A percentile compares a stretch with the other conserved stretches of the same genome.
phyloP scores from a whole-genome alignment of 176 grass and related monocot species.

The Pontederia crassipes region DNA sequence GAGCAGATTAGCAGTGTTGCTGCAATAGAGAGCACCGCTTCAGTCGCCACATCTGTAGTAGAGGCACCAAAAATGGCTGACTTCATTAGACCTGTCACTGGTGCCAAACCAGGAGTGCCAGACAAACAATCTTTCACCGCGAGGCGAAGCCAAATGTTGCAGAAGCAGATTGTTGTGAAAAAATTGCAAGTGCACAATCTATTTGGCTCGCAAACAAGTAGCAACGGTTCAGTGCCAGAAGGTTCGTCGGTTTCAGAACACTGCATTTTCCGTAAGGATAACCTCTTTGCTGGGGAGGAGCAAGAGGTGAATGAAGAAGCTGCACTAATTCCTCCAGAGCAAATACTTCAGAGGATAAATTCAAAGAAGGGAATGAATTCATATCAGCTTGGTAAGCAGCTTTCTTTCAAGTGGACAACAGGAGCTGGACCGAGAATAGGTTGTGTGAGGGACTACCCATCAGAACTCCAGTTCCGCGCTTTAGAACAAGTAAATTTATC shows the following conservation, averaged over 20 bases:
- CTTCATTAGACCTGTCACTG: background rate
- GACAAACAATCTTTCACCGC: constrained; percentile 24
- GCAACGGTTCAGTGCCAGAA: background rate
- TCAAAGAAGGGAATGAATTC: constrained; percentile 60
- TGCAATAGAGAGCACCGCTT: background rate
- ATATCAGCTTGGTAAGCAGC: constrained; percentile 83
- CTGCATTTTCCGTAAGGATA: constrained; percentile 45
- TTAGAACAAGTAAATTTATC: constrained; percentile 77
- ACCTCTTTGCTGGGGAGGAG: constrained; percentile 37
- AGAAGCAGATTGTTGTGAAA: background rate
- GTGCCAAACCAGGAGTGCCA: background rate
- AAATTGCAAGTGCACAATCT: background rate
- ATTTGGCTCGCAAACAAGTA: too few relatives aligned
- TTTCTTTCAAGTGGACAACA: constrained; percentile 70
- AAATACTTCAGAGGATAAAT: constrained; percentile 72
- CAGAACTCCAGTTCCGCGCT: constrained; percentile 57
- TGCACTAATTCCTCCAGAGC: constrained; percentile 40
- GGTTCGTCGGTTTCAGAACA: background rate
- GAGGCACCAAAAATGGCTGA: background rate
- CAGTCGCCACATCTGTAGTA: constrained; percentile 8
- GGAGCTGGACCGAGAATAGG: constrained; percentile 70
- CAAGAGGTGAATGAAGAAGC: constrained; percentile 18
- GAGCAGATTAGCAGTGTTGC: background rate
- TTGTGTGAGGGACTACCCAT: constrained; percentile 78
- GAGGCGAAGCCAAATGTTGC: background rate